Conservation (phyloP, 805 yeast species). For the Metschnikowia kunwiensis region DNA sequence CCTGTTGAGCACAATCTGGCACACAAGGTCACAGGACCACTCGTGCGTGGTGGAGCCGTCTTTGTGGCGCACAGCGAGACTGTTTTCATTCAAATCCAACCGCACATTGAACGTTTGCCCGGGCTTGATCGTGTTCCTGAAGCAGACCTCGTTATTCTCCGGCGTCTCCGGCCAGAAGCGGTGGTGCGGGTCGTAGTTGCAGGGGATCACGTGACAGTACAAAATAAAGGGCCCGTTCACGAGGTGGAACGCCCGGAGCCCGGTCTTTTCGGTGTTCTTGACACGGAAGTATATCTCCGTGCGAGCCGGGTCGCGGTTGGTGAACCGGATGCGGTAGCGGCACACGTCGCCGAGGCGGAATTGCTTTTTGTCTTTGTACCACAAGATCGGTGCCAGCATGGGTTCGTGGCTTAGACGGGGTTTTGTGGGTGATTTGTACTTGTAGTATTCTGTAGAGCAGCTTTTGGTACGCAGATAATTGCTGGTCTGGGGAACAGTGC, state of each 20-base stretch:
- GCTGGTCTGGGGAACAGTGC: no score
- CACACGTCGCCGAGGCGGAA: constrained; percentile 38
- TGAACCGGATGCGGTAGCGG: constrained; percentile 32
- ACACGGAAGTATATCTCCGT: constrained; percentile 31
- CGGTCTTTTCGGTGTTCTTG: constrained; percentile 37
- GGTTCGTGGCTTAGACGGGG: no score
- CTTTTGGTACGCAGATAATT: no score
- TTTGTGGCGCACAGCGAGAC: constrained; percentile 20
- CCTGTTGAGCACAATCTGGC: constrained; percentile 39
- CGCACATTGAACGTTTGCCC: constrained; percentile 63
- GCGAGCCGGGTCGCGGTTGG: constrained; percentile 11
- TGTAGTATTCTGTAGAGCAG: no score
- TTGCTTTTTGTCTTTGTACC: constrained; percentile 37
- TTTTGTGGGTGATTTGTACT: no score
- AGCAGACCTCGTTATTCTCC: constrained; percentile 32
- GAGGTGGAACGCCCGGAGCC: constrained; percentile 40
- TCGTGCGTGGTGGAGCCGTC: constrained; percentile 23
- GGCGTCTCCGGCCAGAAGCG: constrained; percentile 24
- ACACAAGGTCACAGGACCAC: constrained; percentile 41
- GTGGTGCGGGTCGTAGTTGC: constrained; percentile 27
- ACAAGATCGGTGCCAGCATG: no score
- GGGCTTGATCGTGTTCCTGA: constrained; percentile 54
- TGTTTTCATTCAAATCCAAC: constrained; percentile 48
- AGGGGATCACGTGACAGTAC: constrained; percentile 44
- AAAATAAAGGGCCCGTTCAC: constrained; percentile 42